These are phyloP conservation scores for Trichoderma semiorbis DNA, from an alignment of 2,329 filamentous ascomycete genomes.

Conservation along the genomic window DNA sequence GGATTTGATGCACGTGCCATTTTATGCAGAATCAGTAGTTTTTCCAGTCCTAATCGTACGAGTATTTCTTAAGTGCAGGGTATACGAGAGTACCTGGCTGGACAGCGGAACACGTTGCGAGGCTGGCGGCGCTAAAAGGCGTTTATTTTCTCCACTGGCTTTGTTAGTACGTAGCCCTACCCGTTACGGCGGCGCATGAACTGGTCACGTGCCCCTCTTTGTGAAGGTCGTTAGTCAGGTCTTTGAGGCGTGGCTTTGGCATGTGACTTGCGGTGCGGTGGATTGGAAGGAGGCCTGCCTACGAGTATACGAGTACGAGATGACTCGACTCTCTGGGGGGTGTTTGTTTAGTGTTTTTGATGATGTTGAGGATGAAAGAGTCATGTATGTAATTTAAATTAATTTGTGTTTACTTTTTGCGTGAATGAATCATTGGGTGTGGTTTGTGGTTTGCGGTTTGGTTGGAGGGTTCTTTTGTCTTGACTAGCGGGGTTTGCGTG, in stretches of 20 bases:
- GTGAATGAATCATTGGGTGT: not conserved
- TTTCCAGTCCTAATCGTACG: not conserved
- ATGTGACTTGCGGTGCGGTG: not conserved
- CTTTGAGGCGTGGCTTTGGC: not conserved
- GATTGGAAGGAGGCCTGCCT: not conserved
- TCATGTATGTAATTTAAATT: not conserved
- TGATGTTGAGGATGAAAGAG: not conserved
- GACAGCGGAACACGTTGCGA: not conserved
- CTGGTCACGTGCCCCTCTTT: not conserved
- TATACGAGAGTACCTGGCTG: not conserved
- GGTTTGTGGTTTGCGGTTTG: not conserved
- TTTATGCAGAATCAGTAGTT: not conserved
- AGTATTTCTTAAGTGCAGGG: not conserved
- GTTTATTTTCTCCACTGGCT: not conserved
- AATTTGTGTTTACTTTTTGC: not conserved
- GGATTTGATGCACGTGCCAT: not conserved
- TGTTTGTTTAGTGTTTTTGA: not conserved
- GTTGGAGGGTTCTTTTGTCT: not conserved
- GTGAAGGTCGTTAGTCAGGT: not conserved
- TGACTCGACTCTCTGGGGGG: not conserved
- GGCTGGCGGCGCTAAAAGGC: not conserved
- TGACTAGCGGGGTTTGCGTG: not conserved
- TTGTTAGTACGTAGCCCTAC: not conserved
- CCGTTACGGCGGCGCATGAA: not conserved
- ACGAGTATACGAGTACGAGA: not conserved